phyloP scores from a whole-genome alignment of 495 filamentous ascomycete genomes.

The Achaetomiella virescens region DNA sequence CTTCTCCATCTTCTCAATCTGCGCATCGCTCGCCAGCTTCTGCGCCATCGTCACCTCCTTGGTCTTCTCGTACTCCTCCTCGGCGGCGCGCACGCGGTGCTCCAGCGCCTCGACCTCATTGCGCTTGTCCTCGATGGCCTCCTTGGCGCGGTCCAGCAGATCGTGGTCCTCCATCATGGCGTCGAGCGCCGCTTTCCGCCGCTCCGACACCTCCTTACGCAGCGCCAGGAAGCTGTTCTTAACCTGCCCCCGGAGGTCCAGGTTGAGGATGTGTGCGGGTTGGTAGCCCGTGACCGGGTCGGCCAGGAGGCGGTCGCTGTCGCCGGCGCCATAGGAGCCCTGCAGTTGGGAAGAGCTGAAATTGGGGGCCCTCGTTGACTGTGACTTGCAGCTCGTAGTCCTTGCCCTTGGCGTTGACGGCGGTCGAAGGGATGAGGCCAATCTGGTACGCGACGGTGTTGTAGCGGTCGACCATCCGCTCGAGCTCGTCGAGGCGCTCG shows the following conservation, averaged over 20 bases:
- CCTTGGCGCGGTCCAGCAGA: conserved; percentile 83
- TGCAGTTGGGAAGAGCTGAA: conserved; percentile 64
- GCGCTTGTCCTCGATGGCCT: conserved; percentile 89
- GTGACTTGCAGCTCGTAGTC: conserved; percentile 76
- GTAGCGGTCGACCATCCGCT: conserved; percentile 78
- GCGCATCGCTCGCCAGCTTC: conserved; percentile 78
- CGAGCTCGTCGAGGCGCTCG: conserved; percentile 78
- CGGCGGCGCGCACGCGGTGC: conserved; percentile 73
- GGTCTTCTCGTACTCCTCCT: conserved; percentile 89
- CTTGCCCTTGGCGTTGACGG: conserved; percentile 74
- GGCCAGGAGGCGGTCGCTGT: conserved; percentile 61
- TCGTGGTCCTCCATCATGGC: conserved; percentile 87
- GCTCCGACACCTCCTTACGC: conserved; percentile 81
- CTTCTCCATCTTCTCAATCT: conserved; percentile 98
- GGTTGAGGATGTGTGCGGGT: conserved; percentile 75
- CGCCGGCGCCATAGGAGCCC: conserved; percentile 42
- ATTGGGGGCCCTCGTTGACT: conserved; percentile 57
- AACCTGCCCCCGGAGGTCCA: conserved; percentile 76
- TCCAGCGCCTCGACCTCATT: conserved; percentile 89
- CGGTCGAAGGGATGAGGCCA: conserved; percentile 76
- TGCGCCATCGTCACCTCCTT: conserved; percentile 83
- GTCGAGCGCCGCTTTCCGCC: conserved; percentile 73
- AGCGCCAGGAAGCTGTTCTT: conserved; percentile 70
- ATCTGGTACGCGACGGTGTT: conserved; percentile 92
- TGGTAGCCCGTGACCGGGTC: conserved; percentile 82